phyloP scores from a whole-genome alignment of 2,329 filamentous ascomycete genomes.

The Sordariomycetes sp. region DNA sequence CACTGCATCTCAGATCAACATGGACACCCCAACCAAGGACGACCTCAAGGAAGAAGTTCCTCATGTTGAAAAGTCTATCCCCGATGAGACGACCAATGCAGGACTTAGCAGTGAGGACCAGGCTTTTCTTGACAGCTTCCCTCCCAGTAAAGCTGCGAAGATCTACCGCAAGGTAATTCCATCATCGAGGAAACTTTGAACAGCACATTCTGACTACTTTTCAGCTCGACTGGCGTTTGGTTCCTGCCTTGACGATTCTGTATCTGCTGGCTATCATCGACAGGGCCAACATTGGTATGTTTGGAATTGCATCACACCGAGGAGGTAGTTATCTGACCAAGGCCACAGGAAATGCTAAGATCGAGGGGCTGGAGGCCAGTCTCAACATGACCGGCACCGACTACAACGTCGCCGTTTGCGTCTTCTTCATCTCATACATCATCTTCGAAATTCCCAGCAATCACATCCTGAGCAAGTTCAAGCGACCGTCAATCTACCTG shows the following conservation, averaged over 20 bases:
- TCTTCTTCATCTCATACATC: conserved; percentile 58
- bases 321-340: too few species aligned
- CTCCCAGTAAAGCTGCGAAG: neutral
- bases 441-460: conserved; percentile 57
- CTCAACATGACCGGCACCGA: conserved; percentile 50
- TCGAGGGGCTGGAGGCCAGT: conserved; percentile 57
- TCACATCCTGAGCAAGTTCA: conserved; percentile 52
- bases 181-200: too few species aligned
- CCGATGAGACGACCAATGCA: neutral
- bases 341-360: conserved; percentile 60
- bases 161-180: neutral
- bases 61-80: neutral
- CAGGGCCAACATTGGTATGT: conserved; percentile 8
- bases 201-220: too few species aligned
- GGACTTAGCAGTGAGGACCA: neutral
- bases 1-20: too few species aligned
- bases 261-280: conserved; percentile 18
- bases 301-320: too few species aligned
- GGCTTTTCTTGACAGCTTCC: neutral
- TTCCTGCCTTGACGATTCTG: conserved; percentile 25
- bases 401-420: conserved; percentile 59
- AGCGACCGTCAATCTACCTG: conserved; percentile 54
- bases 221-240: conserved; percentile 7
- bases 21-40: too few species aligned
- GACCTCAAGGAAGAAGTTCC: too few species aligned